phyloP scores from a whole-genome alignment of 768 basidiomycete species.

The Tylopilus cervinicoccineus region DNA sequence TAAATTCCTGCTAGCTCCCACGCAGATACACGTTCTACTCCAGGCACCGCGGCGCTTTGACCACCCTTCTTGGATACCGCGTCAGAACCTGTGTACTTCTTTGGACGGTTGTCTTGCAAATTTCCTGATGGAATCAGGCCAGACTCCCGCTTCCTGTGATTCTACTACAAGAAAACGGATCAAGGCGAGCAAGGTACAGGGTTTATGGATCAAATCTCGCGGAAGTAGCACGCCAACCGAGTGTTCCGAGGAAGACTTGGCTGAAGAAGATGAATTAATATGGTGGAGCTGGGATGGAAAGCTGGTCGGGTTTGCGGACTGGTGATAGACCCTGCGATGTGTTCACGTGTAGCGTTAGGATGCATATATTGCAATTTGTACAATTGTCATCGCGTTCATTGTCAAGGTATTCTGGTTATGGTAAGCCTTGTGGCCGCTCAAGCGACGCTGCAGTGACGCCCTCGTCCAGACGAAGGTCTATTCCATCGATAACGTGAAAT shows the following conservation, averaged over 20 bases:
- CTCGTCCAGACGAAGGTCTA: no score
- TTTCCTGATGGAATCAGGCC: slow-evolving; percentile 32
- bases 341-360: no score
- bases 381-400: no score
- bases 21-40: slow-evolving; percentile 44
- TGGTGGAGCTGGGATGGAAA: slow-evolving; percentile 47
- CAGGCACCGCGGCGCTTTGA: slow-evolving; percentile 45
- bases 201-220: slow-evolving; percentile 38
- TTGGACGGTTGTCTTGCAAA: slow-evolving; percentile 34
- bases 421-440: no score
- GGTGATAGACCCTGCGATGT: not conserved
- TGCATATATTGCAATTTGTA: no score
- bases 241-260: slow-evolving; percentile 13
- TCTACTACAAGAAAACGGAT: slow-evolving; percentile 26
- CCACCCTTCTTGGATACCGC: slow-evolving; percentile 46
- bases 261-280: slow-evolving; percentile 45
- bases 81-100: slow-evolving; percentile 38
- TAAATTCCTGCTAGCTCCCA: slow-evolving; percentile 35
- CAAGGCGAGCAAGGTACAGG: slow-evolving; percentile 32
- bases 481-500: no score
- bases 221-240: not conserved
- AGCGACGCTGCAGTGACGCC: no score
- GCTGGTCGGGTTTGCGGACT: not conserved
- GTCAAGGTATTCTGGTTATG: no score
- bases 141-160: slow-evolving; percentile 3